These are phyloP conservation scores for Lipomyces chichibuensis DNA, from an alignment of 805 yeast species.

Conservation along the genomic window DNA sequence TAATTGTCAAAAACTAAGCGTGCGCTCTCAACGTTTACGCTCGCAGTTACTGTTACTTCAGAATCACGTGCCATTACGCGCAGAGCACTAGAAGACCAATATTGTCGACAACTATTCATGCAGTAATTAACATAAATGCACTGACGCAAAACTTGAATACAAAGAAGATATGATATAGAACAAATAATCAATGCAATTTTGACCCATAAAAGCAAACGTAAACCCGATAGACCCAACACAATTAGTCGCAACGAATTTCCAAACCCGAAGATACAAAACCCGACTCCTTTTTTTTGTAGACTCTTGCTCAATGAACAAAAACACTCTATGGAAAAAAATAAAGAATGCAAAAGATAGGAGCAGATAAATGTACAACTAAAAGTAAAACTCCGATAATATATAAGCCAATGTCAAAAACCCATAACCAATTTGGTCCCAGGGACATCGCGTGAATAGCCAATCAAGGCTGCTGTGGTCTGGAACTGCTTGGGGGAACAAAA, in stretches of 20 bases:
- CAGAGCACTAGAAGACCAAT: not conserved
- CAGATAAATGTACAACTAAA: not conserved
- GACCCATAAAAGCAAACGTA: not conserved
- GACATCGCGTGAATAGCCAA: not conserved
- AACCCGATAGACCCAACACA: not conserved
- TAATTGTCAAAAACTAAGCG: not conserved
- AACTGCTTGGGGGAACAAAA: not conserved
- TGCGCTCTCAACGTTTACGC: no score
- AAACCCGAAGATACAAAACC: not conserved
- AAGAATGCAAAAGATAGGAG: not conserved
- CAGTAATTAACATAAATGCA: not conserved
- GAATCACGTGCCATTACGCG: not conserved
- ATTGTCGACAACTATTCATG: no score
- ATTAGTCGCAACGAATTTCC: not conserved
- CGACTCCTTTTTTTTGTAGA: not conserved
- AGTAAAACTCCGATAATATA: not conserved
- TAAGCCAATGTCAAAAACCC: not conserved
- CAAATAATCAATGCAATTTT: not conserved
- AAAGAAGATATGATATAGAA: not conserved
- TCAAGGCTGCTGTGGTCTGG: conserved; percentile 2
- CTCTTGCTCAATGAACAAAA: not conserved
- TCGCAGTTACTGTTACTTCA: no score
- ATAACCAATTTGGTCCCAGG: not conserved
- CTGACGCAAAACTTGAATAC: not conserved
- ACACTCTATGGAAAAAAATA: not conserved